These are phyloP conservation scores for Penicillium freii DNA, from an alignment of 2,329 filamentous ascomycete species.

Conservation along the genomic window DNA sequence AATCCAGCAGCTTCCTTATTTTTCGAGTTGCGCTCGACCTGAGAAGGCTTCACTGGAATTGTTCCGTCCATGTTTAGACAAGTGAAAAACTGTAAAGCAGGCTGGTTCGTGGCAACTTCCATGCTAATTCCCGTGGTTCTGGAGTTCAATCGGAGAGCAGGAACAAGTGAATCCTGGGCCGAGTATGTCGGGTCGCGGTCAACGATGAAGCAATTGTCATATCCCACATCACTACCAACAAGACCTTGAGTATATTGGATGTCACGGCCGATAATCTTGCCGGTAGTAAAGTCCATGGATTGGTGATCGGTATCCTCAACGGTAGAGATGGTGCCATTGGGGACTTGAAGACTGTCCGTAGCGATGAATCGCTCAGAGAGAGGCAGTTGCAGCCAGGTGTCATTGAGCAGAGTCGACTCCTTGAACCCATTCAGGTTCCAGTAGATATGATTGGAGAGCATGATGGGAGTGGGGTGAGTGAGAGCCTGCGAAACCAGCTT, in stretches of 20 bases:
- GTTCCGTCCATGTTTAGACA: neutral
- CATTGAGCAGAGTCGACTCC: neutral
- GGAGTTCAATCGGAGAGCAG: neutral
- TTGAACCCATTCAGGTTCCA: neutral
- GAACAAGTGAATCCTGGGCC: neutral
- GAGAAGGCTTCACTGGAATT: neutral
- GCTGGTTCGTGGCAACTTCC: neutral
- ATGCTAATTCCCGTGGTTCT: neutral
- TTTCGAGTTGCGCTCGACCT: neutral
- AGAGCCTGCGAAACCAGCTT: neutral
- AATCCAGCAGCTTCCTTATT: neutral
- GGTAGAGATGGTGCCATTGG: neutral
- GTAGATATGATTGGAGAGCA: neutral
- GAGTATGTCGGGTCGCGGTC: neutral
- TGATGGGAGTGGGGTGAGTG: neutral
- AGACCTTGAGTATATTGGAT: neutral
- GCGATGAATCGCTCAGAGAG: neutral
- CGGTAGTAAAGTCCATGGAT: neutral
- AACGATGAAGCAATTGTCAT: neutral
- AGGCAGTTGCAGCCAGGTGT: neutral
- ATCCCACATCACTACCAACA: neutral
- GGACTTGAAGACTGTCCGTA: neutral
- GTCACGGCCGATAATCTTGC: neutral
- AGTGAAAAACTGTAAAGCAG: neutral
- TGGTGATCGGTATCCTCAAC: neutral